Evolutionary conservation across 257 asterid species (phyloP), one percentile per base, ranked within the genome.

Genomic region (Primulina tabacum): DNA sequence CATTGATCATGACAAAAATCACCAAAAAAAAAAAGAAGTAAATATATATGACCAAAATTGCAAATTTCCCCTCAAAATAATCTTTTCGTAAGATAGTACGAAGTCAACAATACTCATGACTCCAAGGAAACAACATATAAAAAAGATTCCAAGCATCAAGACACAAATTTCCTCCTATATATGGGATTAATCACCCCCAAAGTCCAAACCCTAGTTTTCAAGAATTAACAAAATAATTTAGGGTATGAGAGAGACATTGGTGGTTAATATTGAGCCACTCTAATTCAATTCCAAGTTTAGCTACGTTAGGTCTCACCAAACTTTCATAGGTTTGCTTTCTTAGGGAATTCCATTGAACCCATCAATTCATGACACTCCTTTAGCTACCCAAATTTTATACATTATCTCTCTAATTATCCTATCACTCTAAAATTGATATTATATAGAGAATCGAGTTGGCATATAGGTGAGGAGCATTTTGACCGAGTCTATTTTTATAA

Each of bases 251-350:
- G 43, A 28, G 60, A 43, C 60, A 66, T 66, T 47, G n/a, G 37
- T 68, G 56, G 58, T 34, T 34, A 35, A 7, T 35, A 10, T 38
- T n/a, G 35, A 38, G 26, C 24, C 16, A 26, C 67, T 59, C 56
- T 18, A 29, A 52, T 28, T 34, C 24, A 14, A 50, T 38, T 68
- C 64, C 70, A 0, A 14, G 3, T 43, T 69, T 38, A 60, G 71
- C 12, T 38, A 43, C 11, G 60, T 60, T 70, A 70, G 74, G 74
- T 18, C 37, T 63, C 14, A 55, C 71, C 50, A 38, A 62, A 63
- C 50, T 40, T 32, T 30, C 0, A 34, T 53, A 75, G 70, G 74
- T 38, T 69, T 69, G 61, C 61, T 37, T 64, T 62, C 35, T 63
- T 63, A 17, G 55, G 71, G 66, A 37, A 74, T 57, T 35, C 4